Evolutionary conservation across 495 filamentous ascomycete species (phyloP), one percentile per base, ranked within the genome.

Genomic region (Hyaloscypha bicolor): DNA sequence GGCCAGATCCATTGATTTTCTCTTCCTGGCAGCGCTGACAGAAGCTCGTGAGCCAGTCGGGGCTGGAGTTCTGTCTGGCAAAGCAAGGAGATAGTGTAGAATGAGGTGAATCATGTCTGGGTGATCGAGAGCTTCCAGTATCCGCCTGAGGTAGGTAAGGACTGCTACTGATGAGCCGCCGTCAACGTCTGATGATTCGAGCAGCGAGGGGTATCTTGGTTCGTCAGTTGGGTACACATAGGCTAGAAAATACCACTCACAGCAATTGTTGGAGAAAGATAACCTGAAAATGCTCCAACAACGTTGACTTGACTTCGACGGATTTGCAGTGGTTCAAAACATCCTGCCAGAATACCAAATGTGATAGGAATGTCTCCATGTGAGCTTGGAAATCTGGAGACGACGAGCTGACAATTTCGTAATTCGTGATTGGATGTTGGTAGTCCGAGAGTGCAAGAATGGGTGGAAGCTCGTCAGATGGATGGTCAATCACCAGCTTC

Each of bases 311-410:
- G 57, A 99, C 91, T 73, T 98, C 96, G 2, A 86, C 82, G 1
- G 94, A 97, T 68, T 87, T 87, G 78, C 95, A 99, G 78, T 98
- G 93, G 73, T 97, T 93, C 57, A 99, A 83, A 19, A 97, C 92
- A 76, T 99, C 95, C 73, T 99, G 95, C 96, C 95, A 99, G 71
- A 99, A 99, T 19, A 93, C 79, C 16, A 99, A 82, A 73, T 97
- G 94, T 16, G 95, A 96, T 31, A 99, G 85, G 72, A 99, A 98
- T 0, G 95, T 96, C 57, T 93, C 90, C 78, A 99, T 86, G 70
- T 96, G 89, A 8, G 85, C 81, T 64, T 91, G 90, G 66, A 96
- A 90, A 19, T 90, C 84, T 19, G 82, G 72, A 61, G 90, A 88
- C 65, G 84, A 89, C 14, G 89, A 88, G 67, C 83, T 88, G 67